Conservation (phyloP, 2,329 filamentous ascomycete genomes). For the Claviceps arundinis region DNA sequence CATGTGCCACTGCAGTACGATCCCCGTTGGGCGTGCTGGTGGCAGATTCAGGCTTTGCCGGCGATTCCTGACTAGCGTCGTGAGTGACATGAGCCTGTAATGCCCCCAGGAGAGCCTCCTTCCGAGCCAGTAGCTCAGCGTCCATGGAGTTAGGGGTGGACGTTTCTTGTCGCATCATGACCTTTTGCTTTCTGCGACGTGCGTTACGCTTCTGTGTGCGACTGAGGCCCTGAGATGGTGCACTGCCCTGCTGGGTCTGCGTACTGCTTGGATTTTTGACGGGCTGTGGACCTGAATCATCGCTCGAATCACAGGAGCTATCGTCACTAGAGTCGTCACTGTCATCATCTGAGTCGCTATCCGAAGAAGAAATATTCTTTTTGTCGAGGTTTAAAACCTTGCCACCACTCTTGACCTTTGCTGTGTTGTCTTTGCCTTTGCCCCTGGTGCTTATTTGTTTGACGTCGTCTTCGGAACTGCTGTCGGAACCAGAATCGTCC, state of each 20-base stretch:
- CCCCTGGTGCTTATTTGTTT: not conserved
- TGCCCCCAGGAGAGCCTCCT: slow-evolving; percentile 23
- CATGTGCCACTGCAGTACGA: not conserved
- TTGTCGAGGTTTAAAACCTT: not conserved
- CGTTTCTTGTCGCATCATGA: slow-evolving; percentile 1
- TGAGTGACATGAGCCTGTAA: not conserved
- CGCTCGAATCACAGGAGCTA: slow-evolving; percentile 10
- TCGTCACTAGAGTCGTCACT: slow-evolving; percentile 11
- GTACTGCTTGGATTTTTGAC: slow-evolving; percentile 3
- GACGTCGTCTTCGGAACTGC: not conserved
- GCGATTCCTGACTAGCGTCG: not conserved
- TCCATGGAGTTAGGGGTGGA: slow-evolving; percentile 4
- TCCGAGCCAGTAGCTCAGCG: slow-evolving; percentile 24
- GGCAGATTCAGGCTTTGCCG: not conserved
- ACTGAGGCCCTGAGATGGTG: slow-evolving; percentile 22
- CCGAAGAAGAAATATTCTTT: not conserved
- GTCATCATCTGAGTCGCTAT: slow-evolving; percentile 3
- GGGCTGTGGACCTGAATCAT: slow-evolving; percentile 8
- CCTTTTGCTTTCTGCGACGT: slow-evolving; percentile 29
- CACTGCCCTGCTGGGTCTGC: not conserved
- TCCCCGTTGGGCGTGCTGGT: not conserved
- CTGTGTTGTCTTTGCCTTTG: too few species aligned
- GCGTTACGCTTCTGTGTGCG: slow-evolving; percentile 39
- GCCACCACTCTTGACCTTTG: not conserved
- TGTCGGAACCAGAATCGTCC: not conserved